phyloP scores from a whole-genome alignment of 1,139 yeast genomes.

The Meyerozyma carpophila region DNA sequence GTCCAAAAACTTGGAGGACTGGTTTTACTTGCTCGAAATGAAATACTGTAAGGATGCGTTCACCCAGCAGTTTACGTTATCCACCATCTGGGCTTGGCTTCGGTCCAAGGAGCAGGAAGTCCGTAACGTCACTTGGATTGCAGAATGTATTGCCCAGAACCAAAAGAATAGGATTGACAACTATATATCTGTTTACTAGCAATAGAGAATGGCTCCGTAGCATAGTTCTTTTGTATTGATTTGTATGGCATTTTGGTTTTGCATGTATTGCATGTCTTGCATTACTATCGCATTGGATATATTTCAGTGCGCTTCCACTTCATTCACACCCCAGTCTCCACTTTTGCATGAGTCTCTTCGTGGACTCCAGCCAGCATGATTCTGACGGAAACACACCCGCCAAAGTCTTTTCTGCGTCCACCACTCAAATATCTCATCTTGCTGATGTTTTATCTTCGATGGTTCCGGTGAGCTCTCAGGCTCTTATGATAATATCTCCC shows the following conservation, averaged over 20 bases:
- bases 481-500: conserved; percentile 28
- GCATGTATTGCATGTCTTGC: too few species aligned
- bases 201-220: not conserved
- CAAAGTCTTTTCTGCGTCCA: conserved; percentile 29
- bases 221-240: not conserved
- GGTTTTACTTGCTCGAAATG: conserved; percentile 90
- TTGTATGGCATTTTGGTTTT: not conserved
- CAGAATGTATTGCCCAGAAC: conserved; percentile 91
- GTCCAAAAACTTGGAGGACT: conserved; percentile 73
- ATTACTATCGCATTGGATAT: not conserved
- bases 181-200: conserved; percentile 64
- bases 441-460: conserved; percentile 34
- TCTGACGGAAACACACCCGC: not conserved
- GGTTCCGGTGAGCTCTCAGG: conserved; percentile 28
- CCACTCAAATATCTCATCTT: conserved; percentile 34
- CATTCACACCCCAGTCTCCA: too few species aligned
- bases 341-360: conserved; percentile 2
- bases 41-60: conserved; percentile 86
- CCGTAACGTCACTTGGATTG: conserved; percentile 96
- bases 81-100: conserved; percentile 95
- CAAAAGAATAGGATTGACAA: conserved; percentile 78
- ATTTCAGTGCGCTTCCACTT: not conserved
- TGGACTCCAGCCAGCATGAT: not conserved
- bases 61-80: conserved; percentile 91
- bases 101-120: conserved; percentile 94